Evolutionary conservation across 2,329 filamentous ascomycete genomes (phyloP).

Genomic region (Paecilomyces sp.): DNA sequence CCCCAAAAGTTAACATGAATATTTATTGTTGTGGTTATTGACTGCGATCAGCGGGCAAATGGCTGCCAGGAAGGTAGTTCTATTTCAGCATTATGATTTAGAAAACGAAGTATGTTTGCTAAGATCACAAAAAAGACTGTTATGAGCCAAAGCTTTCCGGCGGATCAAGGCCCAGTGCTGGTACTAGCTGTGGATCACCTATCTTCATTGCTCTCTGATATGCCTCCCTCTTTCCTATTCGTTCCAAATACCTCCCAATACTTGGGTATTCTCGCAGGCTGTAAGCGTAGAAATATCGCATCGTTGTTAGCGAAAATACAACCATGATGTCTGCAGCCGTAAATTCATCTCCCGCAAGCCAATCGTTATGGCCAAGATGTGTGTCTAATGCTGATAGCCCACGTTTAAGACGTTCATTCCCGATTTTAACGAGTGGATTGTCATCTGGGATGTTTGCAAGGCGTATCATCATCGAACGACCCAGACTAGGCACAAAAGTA

Average conservation of each 20-base stretch:
- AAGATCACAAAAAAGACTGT: no score
- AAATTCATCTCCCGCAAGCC: conserved; percentile 55
- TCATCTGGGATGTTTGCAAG: conserved; percentile 11
- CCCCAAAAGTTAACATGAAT: no score
- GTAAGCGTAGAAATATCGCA: conserved; percentile 46
- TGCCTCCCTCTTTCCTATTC: conserved; percentile 38
- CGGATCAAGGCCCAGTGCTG: conserved; percentile 14
- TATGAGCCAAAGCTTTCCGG: not conserved
- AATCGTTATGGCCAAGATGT: conserved; percentile 42
- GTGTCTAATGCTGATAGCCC: conserved; percentile 43
- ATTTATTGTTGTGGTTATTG: no score
- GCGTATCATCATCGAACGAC: conserved; percentile 30
- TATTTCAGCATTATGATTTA: no score
- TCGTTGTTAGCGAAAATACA: conserved; percentile 55
- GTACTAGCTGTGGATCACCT: conserved; percentile 42
- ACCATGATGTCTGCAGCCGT: conserved; percentile 61
- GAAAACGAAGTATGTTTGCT: no score
- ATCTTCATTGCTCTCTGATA: conserved; percentile 45
- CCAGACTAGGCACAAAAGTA: conserved; percentile 35
- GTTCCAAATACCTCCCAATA: conserved; percentile 41
- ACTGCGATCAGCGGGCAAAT: no score
- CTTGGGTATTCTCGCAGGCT: conserved; percentile 36
- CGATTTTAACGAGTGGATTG: conserved; percentile 21
- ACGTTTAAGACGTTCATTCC: conserved; percentile 26
- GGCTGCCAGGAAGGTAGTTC: no score